Evolutionary conservation across 1,284 basidiomycete species (phyloP), one percentile per base, ranked within the genome.

Genomic region (Cutaneotrichosporon arboriforme): DNA sequence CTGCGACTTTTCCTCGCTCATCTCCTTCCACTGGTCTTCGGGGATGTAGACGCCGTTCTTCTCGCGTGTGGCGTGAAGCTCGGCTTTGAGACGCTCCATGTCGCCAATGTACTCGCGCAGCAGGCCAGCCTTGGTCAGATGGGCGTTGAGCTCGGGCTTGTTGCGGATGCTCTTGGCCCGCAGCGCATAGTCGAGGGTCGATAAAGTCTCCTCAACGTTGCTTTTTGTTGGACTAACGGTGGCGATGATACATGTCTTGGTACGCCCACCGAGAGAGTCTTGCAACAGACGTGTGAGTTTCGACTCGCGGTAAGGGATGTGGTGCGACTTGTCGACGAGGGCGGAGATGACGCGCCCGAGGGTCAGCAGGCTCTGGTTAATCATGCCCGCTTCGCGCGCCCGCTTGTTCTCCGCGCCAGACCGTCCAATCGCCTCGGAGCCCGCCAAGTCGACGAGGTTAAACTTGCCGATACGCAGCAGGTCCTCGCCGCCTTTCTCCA

Each of bases 161-260:
- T 98, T 98, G 50, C 86, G 83, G 71, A 99, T 98, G 13, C 89
- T 90, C 72, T 96, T 97, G 33, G 96, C 96, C 37, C 90, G 86
- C 38, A 92, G 82, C 15, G 96, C 96, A 66, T 99, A 99, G 74
- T 98, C 93, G 41, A 99, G 85, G 0, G 96, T 99, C 1, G 93
- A 97, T 18, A 97, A 82, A 0, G 96, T 98, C 75, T 98, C 96
- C 74, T 99, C 96, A 77, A 96, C 82, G 70, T 96, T 97, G 22
- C 84, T 87, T 18, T 87, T 83, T 4, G 90, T 88, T 2, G 93
- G 92, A 9, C 89, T 92, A 63, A 96, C 83, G 1, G 94, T 98
- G 0, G 96, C 96, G 59, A 99, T 88, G 69, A 99, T 94, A 68
- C 91, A 97, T 0, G 96, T 99, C 77, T 97, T 98, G 8, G 96